These are phyloP conservation scores for Protomyces pachydermus DNA, from an alignment of 1,139 yeast species.

Conservation along the genomic window DNA sequence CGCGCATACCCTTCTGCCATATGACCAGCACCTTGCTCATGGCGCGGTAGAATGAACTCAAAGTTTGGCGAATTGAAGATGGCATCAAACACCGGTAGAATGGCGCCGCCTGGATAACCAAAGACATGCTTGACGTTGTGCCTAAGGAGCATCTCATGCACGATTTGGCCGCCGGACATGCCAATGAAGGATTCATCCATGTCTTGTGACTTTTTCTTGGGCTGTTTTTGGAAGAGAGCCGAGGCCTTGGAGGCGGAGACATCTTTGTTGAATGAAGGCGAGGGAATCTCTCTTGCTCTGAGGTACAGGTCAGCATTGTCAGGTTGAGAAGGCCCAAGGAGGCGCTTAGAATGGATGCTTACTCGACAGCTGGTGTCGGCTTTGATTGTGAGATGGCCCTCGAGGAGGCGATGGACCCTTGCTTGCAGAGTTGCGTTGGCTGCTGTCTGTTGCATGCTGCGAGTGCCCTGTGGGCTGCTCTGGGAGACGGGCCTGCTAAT, in stretches of 20 bases:
- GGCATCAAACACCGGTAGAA: slow-evolving; percentile 94
- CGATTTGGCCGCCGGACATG: slow-evolving; percentile 92
- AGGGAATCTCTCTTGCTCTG: slow-evolving; percentile 30
- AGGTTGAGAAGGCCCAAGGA: neutral
- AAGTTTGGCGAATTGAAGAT: slow-evolving; percentile 85
- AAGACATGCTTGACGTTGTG: slow-evolving; percentile 67
- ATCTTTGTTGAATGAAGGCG: slow-evolving; percentile 36
- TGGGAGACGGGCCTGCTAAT: no score
- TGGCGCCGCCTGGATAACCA: slow-evolving; percentile 85
- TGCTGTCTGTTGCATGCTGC: neutral
- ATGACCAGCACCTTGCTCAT: slow-evolving; percentile 99
- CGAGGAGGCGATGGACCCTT: neutral
- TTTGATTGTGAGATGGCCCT: neutral
- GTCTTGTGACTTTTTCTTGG: slow-evolving; percentile 26
- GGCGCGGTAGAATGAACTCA: slow-evolving; percentile 87
- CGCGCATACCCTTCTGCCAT: slow-evolving; percentile 99
- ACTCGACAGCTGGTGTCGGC: neutral
- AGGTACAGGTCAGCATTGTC: neutral
- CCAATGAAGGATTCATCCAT: slow-evolving; percentile 87
- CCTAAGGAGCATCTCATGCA: slow-evolving; percentile 97
- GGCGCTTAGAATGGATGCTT: neutral
- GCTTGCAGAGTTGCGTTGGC: neutral
- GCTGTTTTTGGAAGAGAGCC: neutral
- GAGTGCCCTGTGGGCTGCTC: neutral
- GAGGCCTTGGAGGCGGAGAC: slow-evolving; percentile 11